A percentile compares a stretch with the other conserved stretches of the same genome.
Conservation (phyloP, 768 basidiomycete species). For the Mycena maculata region DNA sequence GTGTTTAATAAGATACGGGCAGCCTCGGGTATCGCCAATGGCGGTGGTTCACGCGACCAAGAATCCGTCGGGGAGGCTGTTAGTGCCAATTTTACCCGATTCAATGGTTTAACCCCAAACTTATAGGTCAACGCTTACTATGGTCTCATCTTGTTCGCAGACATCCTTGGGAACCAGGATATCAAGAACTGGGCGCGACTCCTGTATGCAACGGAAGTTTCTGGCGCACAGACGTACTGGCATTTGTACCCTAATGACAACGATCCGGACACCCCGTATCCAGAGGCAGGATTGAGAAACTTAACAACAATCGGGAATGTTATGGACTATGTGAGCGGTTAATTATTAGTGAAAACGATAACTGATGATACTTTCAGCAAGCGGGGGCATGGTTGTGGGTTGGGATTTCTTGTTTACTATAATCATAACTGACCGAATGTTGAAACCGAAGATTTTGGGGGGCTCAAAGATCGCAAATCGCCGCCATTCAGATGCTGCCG, state of each 20-base stretch:
- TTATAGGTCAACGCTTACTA: conserved; percentile 47
- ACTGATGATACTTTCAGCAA: no score
- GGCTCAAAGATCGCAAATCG: conserved; percentile 45
- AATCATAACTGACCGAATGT: background rate
- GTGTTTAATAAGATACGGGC: background rate
- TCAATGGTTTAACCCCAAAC: background rate
- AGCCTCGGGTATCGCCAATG: conserved; percentile 51
- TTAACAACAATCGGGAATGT: conserved; percentile 52
- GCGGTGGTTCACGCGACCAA: conserved; percentile 48
- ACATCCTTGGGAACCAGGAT: conserved; percentile 45
- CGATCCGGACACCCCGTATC: conserved; percentile 50
- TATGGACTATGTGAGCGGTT: conserved; percentile 45
- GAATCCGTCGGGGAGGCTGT: conserved; percentile 48
- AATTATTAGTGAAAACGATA: no score
- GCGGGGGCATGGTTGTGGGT: conserved; percentile 51
- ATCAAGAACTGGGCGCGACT: conserved; percentile 48
- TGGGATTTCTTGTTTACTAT: background rate
- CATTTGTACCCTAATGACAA: conserved; percentile 47
- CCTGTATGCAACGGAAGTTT: conserved; percentile 48
- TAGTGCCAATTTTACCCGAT: background rate
- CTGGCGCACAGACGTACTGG: conserved; percentile 50
- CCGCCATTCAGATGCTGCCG: conserved; percentile 51
- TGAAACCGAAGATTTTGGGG: conserved; percentile 46
- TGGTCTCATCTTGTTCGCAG: conserved; percentile 48
- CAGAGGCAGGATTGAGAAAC: conserved; percentile 43